Evolutionary conservation across 495 filamentous ascomycete genomes (phyloP).

Genomic region (Neurospora terricola): DNA sequence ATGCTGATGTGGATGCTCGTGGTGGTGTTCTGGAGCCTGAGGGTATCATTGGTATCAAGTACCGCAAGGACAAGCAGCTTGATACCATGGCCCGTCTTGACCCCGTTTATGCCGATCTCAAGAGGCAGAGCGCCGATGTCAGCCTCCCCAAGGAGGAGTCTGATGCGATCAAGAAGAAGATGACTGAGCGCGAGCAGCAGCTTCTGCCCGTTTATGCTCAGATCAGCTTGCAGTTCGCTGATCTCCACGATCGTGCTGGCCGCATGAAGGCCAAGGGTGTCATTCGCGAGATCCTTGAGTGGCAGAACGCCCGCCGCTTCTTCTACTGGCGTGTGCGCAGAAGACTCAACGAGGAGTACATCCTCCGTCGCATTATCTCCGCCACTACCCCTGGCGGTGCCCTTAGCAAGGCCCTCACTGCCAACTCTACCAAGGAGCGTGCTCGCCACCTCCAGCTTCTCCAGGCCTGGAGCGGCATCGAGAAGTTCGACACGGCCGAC

Average conservation of each 20-base stretch:
- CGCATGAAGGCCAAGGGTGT: slow-evolving; percentile 96
- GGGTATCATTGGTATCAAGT: slow-evolving; percentile 97
- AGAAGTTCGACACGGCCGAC: slow-evolving; percentile 66
- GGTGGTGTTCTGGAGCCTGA: slow-evolving; percentile 97
- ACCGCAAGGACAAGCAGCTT: slow-evolving; percentile 91
- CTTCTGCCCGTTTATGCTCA: slow-evolving; percentile 89
- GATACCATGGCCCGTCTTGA: slow-evolving; percentile 97
- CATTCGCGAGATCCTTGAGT: slow-evolving; percentile 73
- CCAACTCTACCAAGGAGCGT: slow-evolving; percentile 39
- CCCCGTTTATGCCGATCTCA: slow-evolving; percentile 68
- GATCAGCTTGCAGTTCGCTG: slow-evolving; percentile 88
- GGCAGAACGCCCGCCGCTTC: slow-evolving; percentile 89
- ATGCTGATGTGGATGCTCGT: slow-evolving; percentile 90
- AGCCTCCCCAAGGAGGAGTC: slow-evolving; percentile 62
- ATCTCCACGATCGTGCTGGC: slow-evolving; percentile 93
- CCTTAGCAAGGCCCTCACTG: slow-evolving; percentile 27
- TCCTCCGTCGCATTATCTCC: slow-evolving; percentile 74
- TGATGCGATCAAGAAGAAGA: slow-evolving; percentile 69
- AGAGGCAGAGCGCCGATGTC: slow-evolving; percentile 61
- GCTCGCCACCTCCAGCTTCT: slow-evolving; percentile 57
- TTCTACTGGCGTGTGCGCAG: slow-evolving; percentile 99
- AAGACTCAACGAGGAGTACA: slow-evolving; percentile 90
- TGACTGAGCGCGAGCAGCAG: slow-evolving; percentile 77
- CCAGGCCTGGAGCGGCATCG: slow-evolving; percentile 64
- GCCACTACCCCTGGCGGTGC: slow-evolving; percentile 29